Base-by-base conservation (phyloP, 345 rosid genomes). In the Corchorus capsularis region DNA sequence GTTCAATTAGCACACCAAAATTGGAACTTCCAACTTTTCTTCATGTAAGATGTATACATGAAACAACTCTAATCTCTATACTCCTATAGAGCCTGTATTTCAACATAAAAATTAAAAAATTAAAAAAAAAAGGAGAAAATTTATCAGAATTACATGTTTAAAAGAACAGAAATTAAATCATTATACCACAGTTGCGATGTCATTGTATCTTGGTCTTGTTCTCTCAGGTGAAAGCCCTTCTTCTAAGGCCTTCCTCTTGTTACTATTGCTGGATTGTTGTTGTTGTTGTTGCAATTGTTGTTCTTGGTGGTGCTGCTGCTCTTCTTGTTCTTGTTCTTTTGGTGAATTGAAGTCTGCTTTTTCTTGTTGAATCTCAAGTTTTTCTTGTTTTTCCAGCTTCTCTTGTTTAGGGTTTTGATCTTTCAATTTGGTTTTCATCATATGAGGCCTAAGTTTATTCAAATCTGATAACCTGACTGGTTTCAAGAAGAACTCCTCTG, bases 401-500 rank as follows among this genome's bases (percentile, higher is more conserved):
- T 57, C 76, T 68, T 77, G 78, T 45, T 74, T 45, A 43, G 57
- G 65, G 34, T 79, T 57, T 41, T 80, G 60, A 35, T 41, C 74
- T 62, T 83, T 81, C 4, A 52, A 15, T 85, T 86, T 87, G 63
- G 88, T 79, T 81, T 76, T 87, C 89, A 85, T 64, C 76, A 91
- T 80, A 68, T 87, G 87, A 54, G 92, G 86, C 73, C 47, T 88
- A 63, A 91, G 89, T 79, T 81, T 86, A 53, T 80, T 83, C 84
- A 91, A 73, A 75, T 91, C 92, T 10, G 96, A 55, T 41, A 81
- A 45, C 20, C 78, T 78, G 2, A 91, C 88, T 2, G 96, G 96
- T 79, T 91, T 91, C 80, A 91, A 63, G 75, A 91, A 85, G 54
- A 91, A 91, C 52, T 89, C 92, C 60, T 91, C 92, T 11, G 96